Evolutionary conservation across 306 rosid species (phyloP).

Genomic region (Boehmeria nivea): DNA sequence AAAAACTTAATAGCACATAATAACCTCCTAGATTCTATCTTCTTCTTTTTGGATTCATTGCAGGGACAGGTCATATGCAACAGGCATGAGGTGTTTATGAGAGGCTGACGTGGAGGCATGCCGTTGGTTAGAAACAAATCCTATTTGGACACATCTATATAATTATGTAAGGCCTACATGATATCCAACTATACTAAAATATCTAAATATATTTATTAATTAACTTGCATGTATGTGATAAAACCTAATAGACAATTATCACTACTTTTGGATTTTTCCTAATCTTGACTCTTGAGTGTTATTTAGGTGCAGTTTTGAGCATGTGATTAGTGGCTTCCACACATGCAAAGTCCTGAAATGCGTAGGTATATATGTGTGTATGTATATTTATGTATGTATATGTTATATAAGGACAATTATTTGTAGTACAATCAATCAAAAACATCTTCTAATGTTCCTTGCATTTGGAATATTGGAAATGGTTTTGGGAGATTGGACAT

Average conservation of each 20-base stretch:
- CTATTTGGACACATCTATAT: background rate
- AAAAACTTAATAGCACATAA: background rate
- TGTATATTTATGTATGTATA: background rate
- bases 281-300: background rate
- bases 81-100: slow-evolving; percentile 15
- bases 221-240: background rate
- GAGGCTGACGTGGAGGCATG: slow-evolving; percentile 4
- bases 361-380: background rate
- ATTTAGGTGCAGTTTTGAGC: background rate
- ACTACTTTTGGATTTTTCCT: background rate
- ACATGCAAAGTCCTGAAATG: slow-evolving; percentile 3
- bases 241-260: background rate
- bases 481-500: too few relatives aligned
- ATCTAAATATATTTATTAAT: background rate
- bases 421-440: too few relatives aligned
- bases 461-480: too few relatives aligned
- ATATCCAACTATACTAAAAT: background rate
- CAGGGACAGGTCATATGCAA: slow-evolving; percentile 1
- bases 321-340: slow-evolving; percentile 2
- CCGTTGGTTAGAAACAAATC: background rate
- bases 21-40: background rate
- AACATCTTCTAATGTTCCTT: too few relatives aligned
- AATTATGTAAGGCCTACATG: too few relatives aligned
- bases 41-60: background rate
- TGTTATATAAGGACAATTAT: too few relatives aligned